Percentiles rank a stretch among this genome's conserved stretches.
Evolutionary conservation across 1,139 yeast genomes (phyloP).

Genomic region (Candida pseudocylindracea): DNA sequence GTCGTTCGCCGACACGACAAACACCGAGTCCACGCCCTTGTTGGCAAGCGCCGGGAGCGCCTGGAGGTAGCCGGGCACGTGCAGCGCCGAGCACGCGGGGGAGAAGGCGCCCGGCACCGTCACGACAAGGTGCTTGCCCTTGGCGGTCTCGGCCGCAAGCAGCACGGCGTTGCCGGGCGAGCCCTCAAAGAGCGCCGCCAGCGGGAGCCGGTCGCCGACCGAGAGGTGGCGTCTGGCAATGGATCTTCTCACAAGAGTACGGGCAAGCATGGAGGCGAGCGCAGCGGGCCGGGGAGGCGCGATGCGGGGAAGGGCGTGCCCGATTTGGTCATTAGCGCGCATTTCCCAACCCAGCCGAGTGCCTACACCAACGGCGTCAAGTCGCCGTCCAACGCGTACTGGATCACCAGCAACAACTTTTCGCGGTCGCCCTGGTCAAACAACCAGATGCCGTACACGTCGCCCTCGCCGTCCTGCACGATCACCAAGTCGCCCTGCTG

Average conservation of each 20-base stretch:
- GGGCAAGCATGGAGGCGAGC: too few species aligned
- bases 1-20: slow-evolving; percentile 65
- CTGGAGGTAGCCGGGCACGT: slow-evolving; percentile 58
- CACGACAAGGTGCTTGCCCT: slow-evolving; percentile 36
- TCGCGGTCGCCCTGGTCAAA: slow-evolving; percentile 58
- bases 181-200: slow-evolving; percentile 29
- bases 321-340: too few species aligned
- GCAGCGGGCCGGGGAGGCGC: too few species aligned
- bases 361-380: neutral
- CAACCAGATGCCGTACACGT: slow-evolving; percentile 78
- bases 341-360: too few species aligned
- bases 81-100: slow-evolving; percentile 62
- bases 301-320: too few species aligned
- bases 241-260: too few species aligned
- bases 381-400: slow-evolving; percentile 26
- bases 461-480: slow-evolving; percentile 52
- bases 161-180: slow-evolving; percentile 49
- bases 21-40: slow-evolving; percentile 41
- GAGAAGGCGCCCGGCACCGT: slow-evolving; percentile 90
- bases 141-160: slow-evolving; percentile 28
- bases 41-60: slow-evolving; percentile 25
- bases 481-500: slow-evolving; percentile 64
- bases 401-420: slow-evolving; percentile 32
- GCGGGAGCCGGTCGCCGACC: slow-evolving; percentile 38
- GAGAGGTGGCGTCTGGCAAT: slow-evolving; percentile 2